Evolutionary conservation across 108 stramenopile genomes (phyloP), one percentile per base, ranked within the genome.

Genomic region (Pseudonitzschia delicatissima): DNA sequence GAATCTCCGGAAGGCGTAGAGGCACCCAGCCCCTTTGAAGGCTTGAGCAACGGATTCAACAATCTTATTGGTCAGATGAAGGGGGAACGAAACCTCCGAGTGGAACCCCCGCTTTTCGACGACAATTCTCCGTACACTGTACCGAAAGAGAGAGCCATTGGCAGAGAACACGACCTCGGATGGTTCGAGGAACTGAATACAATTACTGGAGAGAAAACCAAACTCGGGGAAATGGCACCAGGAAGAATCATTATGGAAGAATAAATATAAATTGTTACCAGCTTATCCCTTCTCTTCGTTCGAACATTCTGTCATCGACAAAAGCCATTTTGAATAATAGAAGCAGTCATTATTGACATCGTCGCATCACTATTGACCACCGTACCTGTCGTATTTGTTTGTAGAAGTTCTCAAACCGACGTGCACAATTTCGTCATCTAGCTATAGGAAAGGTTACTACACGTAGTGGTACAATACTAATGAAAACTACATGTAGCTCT

Each of bases 151-250:
- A 72, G 91, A 45, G 81, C 84, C 3, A 69, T 73, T 28, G 87
- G 91, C 9, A 81, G 91, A 61, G 86, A 84, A 39, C 91, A 92
- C 72, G 85, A 84, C 59, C 71, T 87, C 61, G 86, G 87, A 27
- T 92, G 91, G 91, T 68, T 92, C 27, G 81, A 89, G 15, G 63
- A 78, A 32, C 63, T 91, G 42, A 73, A 87, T 9, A 74, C 75
- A n/a, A 71, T 83, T 59, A 70, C 76, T n/a, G 34, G 51, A 31
- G 66, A 66, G 1, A 62, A 23, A 42, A 15, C 50, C 2, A 28
- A 37, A 3, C 62, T 78, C 34, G 71, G 78, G 31, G 45, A 77
- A 47, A 49, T 75, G 18, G 64, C 67, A 66, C 49, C 78, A 26
- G 78, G 82, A 23, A 59, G 71, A 71, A 82, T 82, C 45, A 75